Evolutionary conservation across 192 early-diverging fungal genomes (phyloP).

Genomic region (Phycomyces blakesleeanus): DNA sequence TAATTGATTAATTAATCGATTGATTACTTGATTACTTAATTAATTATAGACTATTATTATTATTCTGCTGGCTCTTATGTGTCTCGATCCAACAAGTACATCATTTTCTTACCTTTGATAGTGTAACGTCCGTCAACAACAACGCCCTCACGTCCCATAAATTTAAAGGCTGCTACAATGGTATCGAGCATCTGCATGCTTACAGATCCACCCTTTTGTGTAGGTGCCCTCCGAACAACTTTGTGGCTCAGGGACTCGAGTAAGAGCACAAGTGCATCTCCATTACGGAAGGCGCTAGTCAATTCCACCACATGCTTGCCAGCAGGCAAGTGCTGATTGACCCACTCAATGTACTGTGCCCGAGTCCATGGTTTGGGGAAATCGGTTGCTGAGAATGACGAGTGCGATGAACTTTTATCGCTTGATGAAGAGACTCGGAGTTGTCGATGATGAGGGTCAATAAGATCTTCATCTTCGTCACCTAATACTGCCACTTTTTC

Average conservation of each 20-base stretch:
- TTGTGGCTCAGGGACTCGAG: constrained; percentile 47
- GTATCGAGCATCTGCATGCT: constrained; percentile 52
- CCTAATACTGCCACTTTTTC: background rate
- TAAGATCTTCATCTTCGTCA: constrained; percentile 22
- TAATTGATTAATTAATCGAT: too few relatives aligned
- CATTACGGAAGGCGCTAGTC: constrained; percentile 42
- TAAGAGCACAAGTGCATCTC: constrained; percentile 45
- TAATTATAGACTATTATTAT: too few relatives aligned
- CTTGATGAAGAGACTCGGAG: background rate
- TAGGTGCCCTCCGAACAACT: constrained; percentile 41
- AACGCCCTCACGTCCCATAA: constrained; percentile 53
- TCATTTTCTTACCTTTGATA: constrained; percentile 40
- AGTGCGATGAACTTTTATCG: background rate
- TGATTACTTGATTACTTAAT: too few relatives aligned
- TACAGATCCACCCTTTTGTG: constrained; percentile 39
- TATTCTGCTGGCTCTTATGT: too few relatives aligned
- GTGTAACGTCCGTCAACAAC: constrained; percentile 48
- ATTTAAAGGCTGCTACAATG: constrained; percentile 51
- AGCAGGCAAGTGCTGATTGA: constrained; percentile 40
- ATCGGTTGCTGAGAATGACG: background rate
- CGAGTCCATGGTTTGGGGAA: constrained; percentile 22
- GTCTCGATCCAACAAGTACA: background rate
- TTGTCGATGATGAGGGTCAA: constrained; percentile 26
- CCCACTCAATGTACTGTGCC: constrained; percentile 45
- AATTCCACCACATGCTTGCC: constrained; percentile 40